Evolutionary conservation across 208 protist genomes (phyloP), one percentile per base, ranked within the genome.

Genomic region (Crithidia fasciculata): DNA sequence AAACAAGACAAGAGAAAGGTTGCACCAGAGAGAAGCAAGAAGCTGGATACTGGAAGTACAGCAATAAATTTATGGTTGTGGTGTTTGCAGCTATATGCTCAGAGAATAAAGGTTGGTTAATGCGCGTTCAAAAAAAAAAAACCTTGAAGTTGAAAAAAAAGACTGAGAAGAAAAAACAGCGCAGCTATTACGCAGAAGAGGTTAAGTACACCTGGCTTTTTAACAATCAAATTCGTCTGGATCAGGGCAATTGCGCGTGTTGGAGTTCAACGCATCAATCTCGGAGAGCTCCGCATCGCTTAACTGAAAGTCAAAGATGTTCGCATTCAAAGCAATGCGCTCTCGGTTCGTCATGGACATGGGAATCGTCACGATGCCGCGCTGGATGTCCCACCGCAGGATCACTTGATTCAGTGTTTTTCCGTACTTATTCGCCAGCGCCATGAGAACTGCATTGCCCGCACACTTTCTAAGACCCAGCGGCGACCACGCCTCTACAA

Each of bases 251-350:
- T 86, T 66, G 39, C 89, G 87, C 47, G 75, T 77, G 57, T 87
- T 69, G 44, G 74, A 63, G 54, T 89, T 76, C 45, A 95, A 58
- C 3, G 37, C 40, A 71, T 85, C 80, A 53, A 98, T 83, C 40
- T 36, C 28, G 13, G 58, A 40, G 80, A 97, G 86, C 16, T 97
- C 92, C 28, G 85, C 80, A 18, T 85, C 68, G 3, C 65, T 67
- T 8, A 99, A 73, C 61, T 87, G 55, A 82, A 98, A 98, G 75
- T 96, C 79, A 63, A 93, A 96, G 2, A 98, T 68, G 60, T 86
- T 59, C 12, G 95, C 81, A 76, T 98, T 98, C 69, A 96, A 64
- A 15, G 57, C 65, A 52, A 98, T 97, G 60, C 94, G 84, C 13
- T 86, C 82, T 61, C 72, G 55, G 45, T 90, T 84, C 36, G 57